These are phyloP conservation scores for Salinomyces thailandicus DNA, from an alignment of 2,329 filamentous ascomycete genomes.

Conservation along the genomic window DNA sequence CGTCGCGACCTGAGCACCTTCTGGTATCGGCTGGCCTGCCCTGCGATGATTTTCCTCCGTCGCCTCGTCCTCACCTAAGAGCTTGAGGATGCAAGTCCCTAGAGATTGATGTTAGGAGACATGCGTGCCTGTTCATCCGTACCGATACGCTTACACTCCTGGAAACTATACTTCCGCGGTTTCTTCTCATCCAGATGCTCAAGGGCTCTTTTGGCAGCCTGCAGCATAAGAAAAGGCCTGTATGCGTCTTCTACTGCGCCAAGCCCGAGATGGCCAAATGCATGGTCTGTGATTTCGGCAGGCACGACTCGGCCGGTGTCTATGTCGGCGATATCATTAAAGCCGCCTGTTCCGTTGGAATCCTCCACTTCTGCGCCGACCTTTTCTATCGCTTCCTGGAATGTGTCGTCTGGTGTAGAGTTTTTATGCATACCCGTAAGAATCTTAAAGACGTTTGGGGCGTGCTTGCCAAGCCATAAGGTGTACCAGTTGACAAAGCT, in stretches of 20 bases:
- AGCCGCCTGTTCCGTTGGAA: not conserved
- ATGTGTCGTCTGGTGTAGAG: slow-evolving; percentile 2
- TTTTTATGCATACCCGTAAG: slow-evolving; percentile 27
- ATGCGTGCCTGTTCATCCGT: too few relatives aligned
- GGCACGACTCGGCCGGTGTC: slow-evolving; percentile 6
- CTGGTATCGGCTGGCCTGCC: slow-evolving; percentile 3
- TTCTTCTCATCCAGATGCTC: slow-evolving; percentile 20
- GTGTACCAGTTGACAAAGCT: slow-evolving; percentile 11
- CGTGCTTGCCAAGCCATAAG: slow-evolving; percentile 13
- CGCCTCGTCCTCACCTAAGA: slow-evolving; percentile 29
- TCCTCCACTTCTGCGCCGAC: not conserved
- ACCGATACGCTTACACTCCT: too few relatives aligned
- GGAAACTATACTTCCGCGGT: slow-evolving; percentile 12
- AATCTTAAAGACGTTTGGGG: slow-evolving; percentile 3
- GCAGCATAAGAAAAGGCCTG: slow-evolving; percentile 19
- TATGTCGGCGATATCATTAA: slow-evolving; percentile 5
- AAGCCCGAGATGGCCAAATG: slow-evolving; percentile 1
- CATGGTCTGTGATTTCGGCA: slow-evolving; percentile 15
- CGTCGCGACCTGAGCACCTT: slow-evolving; percentile 4
- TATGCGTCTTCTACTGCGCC: slow-evolving; percentile 5
- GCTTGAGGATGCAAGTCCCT: slow-evolving; percentile 31
- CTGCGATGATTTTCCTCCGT: slow-evolving; percentile 5
- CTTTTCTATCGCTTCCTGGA: slow-evolving; percentile 2
- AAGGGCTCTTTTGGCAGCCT: slow-evolving; percentile 31
- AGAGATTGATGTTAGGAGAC: too few relatives aligned